phyloP scores from a whole-genome alignment of 331 rosid species.

The Ulmus americana region DNA sequence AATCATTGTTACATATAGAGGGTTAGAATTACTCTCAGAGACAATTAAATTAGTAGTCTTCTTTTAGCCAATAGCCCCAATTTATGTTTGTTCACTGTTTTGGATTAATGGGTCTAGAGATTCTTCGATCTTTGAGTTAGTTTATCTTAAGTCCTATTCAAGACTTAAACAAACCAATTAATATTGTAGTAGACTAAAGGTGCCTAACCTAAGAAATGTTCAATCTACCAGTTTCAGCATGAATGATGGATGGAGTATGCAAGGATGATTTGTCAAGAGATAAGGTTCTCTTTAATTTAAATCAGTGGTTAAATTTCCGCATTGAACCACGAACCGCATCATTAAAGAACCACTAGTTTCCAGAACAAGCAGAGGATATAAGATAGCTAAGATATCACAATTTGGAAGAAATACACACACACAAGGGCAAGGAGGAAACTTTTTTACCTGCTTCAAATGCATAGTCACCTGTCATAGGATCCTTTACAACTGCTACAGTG shows the following conservation, averaged over 20 bases:
- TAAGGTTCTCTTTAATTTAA: neutral
- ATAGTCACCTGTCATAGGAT: conserved; percentile 78
- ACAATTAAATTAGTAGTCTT: neutral
- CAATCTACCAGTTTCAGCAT: neutral
- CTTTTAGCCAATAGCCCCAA: too few relatives aligned
- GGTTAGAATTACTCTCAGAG: neutral
- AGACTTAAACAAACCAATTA: too few relatives aligned
- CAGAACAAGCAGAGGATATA: neutral
- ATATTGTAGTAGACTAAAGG: too few relatives aligned
- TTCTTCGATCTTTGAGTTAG: too few relatives aligned
- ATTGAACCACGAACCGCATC: neutral
- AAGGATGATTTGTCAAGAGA: neutral
- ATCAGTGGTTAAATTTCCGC: neutral
- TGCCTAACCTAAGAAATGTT: neutral
- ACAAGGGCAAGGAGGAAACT: neutral
- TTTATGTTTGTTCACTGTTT: too few relatives aligned
- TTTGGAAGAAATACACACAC: conserved; percentile 15
- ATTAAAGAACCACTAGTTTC: neutral
- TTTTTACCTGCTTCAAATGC: conserved; percentile 83
- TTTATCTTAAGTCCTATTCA: too few relatives aligned
- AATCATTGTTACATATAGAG: conserved; percentile 17
- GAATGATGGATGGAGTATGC: neutral
- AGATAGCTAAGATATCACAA: conserved; percentile 18
- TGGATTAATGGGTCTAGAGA: too few relatives aligned
- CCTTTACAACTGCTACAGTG: conserved; percentile 91